phyloP scores from a whole-genome alignment of 768 basidiomycete species.

The Exidia glandulosa region DNA sequence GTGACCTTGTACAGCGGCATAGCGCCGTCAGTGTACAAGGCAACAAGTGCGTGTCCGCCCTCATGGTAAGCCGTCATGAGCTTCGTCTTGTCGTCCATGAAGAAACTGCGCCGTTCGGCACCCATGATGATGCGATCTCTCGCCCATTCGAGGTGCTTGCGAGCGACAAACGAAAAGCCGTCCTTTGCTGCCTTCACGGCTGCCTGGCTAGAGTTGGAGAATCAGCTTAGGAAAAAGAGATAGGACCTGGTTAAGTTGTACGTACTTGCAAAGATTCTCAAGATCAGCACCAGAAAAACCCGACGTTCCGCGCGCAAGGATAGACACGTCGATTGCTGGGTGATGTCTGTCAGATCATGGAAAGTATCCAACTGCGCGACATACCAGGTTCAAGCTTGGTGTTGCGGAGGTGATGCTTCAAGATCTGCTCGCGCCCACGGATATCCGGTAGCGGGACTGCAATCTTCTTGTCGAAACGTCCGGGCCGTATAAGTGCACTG shows the following conservation, averaged over 20 bases:
- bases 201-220: constrained; percentile 54
- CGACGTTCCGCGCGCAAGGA: constrained; percentile 86
- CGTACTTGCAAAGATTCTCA: constrained; percentile 93
- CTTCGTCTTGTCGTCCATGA: constrained; percentile 79
- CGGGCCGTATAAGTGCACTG: constrained; percentile 90
- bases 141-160: constrained; percentile 95
- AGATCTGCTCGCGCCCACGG: constrained; percentile 81
- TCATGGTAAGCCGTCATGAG: constrained; percentile 94
- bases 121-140: constrained; percentile 98
- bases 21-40: constrained; percentile 87
- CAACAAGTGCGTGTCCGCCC: constrained; percentile 90
- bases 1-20: constrained; percentile 98
- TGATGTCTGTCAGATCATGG: constrained; percentile 21
- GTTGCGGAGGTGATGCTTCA: constrained; percentile 82
- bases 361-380: background rate
- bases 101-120: constrained; percentile 83
- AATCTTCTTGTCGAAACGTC: constrained; percentile 90
- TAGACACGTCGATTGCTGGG: constrained; percentile 69
- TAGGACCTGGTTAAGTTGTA: constrained; percentile 38
- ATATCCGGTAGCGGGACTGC: constrained; percentile 93
- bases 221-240: background rate
- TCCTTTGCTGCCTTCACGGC: constrained; percentile 93
- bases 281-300: constrained; percentile 97
- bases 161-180: constrained; percentile 52
- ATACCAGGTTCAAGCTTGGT: constrained; percentile 52